These are phyloP conservation scores for Fusarium proliferatum DNA, from an alignment of 2,329 filamentous ascomycete species.

Conservation along the genomic window DNA sequence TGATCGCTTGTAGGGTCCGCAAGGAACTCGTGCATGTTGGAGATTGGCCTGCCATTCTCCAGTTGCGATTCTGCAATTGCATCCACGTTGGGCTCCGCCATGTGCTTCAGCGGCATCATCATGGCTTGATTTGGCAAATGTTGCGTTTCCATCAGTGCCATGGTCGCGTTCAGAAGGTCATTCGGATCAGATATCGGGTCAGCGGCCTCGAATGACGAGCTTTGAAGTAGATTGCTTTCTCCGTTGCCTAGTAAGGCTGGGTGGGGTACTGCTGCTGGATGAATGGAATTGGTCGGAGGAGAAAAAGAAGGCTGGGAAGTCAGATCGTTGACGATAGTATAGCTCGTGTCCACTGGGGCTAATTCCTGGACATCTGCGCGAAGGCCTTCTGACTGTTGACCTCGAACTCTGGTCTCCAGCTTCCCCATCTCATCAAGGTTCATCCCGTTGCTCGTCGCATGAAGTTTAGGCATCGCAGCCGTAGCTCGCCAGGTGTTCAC, in stretches of 20 bases:
- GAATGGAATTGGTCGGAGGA: not conserved
- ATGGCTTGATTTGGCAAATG: not conserved
- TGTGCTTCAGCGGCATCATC: not conserved
- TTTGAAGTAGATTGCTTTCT: rapidly evolving
- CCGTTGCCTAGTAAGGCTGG: not conserved
- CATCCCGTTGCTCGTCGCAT: not conserved
- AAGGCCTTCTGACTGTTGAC: not conserved
- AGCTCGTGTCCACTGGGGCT: not conserved
- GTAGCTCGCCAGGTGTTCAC: conserved; percentile 37
- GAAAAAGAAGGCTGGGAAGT: not conserved
- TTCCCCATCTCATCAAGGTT: not conserved
- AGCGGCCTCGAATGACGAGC: not conserved
- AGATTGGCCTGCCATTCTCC: not conserved
- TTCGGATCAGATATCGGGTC: rapidly evolving
- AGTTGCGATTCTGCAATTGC: not conserved
- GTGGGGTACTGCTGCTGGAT: not conserved
- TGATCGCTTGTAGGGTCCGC: not conserved
- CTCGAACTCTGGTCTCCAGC: not conserved
- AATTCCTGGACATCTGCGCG: not conserved
- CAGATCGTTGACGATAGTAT: not conserved
- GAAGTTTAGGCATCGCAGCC: conserved; percentile 18
- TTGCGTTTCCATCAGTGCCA: not conserved
- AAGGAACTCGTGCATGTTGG: not conserved
- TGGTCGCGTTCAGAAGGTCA: rapidly evolving
- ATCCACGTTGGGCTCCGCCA: rapidly evolving